Conservation (phyloP, 2,329 filamentous ascomycete genomes). For the Diaporthe citriasiana region DNA sequence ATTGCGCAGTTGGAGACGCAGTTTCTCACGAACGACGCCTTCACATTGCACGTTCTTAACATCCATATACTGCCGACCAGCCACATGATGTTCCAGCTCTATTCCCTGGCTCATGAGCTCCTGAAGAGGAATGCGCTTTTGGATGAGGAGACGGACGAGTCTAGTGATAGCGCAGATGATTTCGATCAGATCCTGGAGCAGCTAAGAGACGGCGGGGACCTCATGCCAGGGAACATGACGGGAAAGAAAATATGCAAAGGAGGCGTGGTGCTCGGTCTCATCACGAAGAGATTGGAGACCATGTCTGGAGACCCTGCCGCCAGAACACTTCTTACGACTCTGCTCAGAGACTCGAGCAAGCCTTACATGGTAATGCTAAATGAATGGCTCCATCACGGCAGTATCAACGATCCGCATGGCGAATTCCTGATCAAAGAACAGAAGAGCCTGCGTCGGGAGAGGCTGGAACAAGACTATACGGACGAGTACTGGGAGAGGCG, state of each 20-base stretch:
- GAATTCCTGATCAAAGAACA: slow-evolving; percentile 97
- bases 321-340: slow-evolving; percentile 81
- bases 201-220: slow-evolving; percentile 86
- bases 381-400: slow-evolving; percentile 97
- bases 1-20: slow-evolving; percentile 95
- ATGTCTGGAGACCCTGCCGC: slow-evolving; percentile 96
- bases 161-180: slow-evolving; percentile 82
- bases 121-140: slow-evolving; percentile 89
- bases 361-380: slow-evolving; percentile 99
- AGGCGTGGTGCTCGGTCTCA: slow-evolving; percentile 90
- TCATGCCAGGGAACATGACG: slow-evolving; percentile 82
- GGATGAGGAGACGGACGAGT: slow-evolving; percentile 81
- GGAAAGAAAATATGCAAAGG: slow-evolving; percentile 96
- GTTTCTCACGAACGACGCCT: slow-evolving; percentile 87
- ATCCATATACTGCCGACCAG: slow-evolving; percentile 91
- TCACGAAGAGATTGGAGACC: slow-evolving; percentile 86
- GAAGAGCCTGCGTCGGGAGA: slow-evolving; percentile 92
- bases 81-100: slow-evolving; percentile 92
- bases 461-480: slow-evolving; percentile 95
- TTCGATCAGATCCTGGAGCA: slow-evolving; percentile 95
- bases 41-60: slow-evolving; percentile 94
- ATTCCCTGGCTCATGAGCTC: slow-evolving; percentile 88
- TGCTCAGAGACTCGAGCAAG: slow-evolving; percentile 88
- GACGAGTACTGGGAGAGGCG: slow-evolving; percentile 99
- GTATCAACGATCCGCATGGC: slow-evolving; percentile 91